Percentiles rank a stretch among this genome's conserved stretches.
These are phyloP conservation scores for Canavalia ensiformis DNA, from an alignment of 306 rosid genomes.

Conservation along the genomic window DNA sequence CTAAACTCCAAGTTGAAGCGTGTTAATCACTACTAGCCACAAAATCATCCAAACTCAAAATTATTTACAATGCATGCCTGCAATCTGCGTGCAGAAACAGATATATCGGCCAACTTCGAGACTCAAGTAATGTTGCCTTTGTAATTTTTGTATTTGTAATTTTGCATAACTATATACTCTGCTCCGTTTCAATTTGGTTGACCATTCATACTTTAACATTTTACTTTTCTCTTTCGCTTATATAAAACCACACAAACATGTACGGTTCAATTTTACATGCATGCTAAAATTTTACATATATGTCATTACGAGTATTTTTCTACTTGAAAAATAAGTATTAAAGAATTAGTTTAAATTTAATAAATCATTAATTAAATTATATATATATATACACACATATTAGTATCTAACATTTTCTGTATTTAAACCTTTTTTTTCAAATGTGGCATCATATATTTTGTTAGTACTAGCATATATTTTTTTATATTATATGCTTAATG, in stretches of 20 bases:
- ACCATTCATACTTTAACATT: slow-evolving; percentile 43
- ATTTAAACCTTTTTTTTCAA: too few relatives aligned
- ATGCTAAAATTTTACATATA: neutral
- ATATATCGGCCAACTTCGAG: slow-evolving; percentile 42
- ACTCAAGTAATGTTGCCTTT: slow-evolving; percentile 11
- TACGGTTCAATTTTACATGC: slow-evolving; percentile 3
- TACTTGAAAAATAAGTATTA: too few relatives aligned
- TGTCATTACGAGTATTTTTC: too few relatives aligned
- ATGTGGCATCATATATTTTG: too few relatives aligned
- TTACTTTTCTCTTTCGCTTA: slow-evolving; percentile 42
- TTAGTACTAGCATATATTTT: too few relatives aligned
- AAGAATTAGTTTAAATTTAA: too few relatives aligned
- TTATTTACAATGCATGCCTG: slow-evolving; percentile 52
- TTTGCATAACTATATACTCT: slow-evolving; percentile 16
- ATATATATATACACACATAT: too few relatives aligned
- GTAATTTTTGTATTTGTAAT: slow-evolving; percentile 50
- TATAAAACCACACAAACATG: neutral
- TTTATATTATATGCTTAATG: too few relatives aligned
- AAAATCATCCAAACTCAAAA: slow-evolving; percentile 52
- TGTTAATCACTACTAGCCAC: slow-evolving; percentile 51
- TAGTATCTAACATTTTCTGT: too few relatives aligned
- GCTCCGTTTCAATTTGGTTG: slow-evolving; percentile 39
- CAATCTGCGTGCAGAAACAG: slow-evolving; percentile 45
- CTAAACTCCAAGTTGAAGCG: slow-evolving; percentile 54
- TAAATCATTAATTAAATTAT: too few relatives aligned